Conservation (phyloP, 176 grass and related monocot genomes). For the Carex parvula region DNA sequence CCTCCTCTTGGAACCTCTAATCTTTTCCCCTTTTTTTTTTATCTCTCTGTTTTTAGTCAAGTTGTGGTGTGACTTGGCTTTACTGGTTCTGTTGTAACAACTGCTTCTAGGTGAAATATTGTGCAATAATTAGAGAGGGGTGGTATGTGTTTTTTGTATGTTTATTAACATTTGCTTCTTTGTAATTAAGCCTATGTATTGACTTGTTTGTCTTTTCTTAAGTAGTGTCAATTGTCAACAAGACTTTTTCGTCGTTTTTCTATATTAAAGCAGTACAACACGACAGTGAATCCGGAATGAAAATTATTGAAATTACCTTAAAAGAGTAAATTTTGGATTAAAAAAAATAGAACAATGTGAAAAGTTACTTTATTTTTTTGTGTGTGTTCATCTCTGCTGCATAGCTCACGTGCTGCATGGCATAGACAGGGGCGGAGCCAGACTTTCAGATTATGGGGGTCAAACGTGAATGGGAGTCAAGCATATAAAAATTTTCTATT, state of each 20-base stretch:
- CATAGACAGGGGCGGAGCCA: no score
- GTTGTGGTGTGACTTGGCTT: background rate
- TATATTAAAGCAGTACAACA: background rate
- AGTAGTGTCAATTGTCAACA: no score
- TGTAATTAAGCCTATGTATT: background rate
- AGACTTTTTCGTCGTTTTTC: no score
- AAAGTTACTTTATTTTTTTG: no score
- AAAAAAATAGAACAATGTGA: no score
- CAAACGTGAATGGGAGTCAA: no score
- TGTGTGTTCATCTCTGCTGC: no score
- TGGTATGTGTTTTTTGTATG: background rate
- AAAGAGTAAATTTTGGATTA: background rate
- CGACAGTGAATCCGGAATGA: background rate
- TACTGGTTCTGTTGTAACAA: background rate
- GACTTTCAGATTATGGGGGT: no score
- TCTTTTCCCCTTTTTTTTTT: background rate
- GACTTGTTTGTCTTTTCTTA: no score
- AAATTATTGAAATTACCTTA: background rate
- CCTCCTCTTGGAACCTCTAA: slow-evolving; percentile 36
- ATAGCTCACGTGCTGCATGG: no score
- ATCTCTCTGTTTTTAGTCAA: background rate
- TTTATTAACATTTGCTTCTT: background rate
- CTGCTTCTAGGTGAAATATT: background rate
- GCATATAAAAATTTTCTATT: no score
- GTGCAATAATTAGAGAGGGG: background rate